Percentiles rank a stretch among this genome's conserved stretches.
These are phyloP conservation scores for Dillenia turbinata DNA, from an alignment of 164 flowering plant genomes.

Conservation along the genomic window DNA sequence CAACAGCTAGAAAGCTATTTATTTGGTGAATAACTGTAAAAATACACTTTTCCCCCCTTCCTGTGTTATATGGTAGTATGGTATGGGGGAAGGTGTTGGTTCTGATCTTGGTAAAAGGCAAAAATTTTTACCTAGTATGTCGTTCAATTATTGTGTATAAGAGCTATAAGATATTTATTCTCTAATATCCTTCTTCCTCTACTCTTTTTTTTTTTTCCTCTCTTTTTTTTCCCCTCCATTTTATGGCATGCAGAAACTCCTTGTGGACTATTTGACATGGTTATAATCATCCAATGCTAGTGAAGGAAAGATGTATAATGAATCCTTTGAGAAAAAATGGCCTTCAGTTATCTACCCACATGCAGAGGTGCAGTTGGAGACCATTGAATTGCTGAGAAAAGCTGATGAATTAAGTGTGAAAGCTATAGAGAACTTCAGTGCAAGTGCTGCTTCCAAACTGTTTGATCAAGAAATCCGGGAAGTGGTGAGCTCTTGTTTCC, in stretches of 20 bases:
- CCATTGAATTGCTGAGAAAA: slow-evolving; percentile 32
- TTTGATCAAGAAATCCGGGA: slow-evolving; percentile 90
- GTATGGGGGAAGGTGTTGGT: no score
- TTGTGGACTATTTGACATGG: slow-evolving; percentile 66
- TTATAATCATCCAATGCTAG: slow-evolving; percentile 52
- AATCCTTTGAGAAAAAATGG: slow-evolving; percentile 74
- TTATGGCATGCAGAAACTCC: slow-evolving; percentile 51
- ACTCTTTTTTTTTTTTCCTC: no score
- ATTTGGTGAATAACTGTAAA: no score
- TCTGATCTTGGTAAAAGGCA: no score
- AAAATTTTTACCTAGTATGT: no score
- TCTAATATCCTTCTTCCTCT: no score
- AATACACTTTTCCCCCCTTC: no score
- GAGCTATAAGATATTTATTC: no score
- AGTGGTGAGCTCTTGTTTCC: slow-evolving; percentile 52
- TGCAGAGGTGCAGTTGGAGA: slow-evolving; percentile 25
- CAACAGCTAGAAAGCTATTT: no score
- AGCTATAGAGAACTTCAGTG: slow-evolving; percentile 57
- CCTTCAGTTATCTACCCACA: slow-evolving; percentile 35
- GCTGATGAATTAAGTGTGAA: slow-evolving; percentile 44
- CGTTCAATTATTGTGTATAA: no score
- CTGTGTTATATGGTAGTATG: no score
- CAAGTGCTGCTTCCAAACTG: slow-evolving; percentile 64
- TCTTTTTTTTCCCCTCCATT: neutral
- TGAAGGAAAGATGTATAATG: slow-evolving; percentile 55